A percentile compares a stretch with the other conserved stretches of the same genome.
These are phyloP conservation scores for Pleurotus salmoneostramineus DNA, from an alignment of 768 basidiomycete species.

Conservation along the genomic window DNA sequence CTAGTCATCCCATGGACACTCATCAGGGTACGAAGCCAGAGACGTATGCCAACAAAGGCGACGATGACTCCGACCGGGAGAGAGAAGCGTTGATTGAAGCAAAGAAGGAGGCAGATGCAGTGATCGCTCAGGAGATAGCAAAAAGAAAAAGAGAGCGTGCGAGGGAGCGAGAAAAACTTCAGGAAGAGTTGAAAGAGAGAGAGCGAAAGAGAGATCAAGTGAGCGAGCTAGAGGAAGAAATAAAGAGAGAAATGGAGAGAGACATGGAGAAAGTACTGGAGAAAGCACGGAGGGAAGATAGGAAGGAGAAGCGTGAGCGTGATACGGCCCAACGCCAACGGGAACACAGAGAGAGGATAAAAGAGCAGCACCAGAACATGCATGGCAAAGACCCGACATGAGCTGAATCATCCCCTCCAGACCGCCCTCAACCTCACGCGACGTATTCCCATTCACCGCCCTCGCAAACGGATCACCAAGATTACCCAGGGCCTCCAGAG, in stretches of 20 bases:
- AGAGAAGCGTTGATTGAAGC: too few relatives aligned
- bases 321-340: too few relatives aligned
- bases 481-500: background rate
- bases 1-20: background rate
- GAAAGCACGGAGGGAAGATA: too few relatives aligned
- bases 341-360: too few relatives aligned
- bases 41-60: constrained; percentile 50
- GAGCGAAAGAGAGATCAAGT: too few relatives aligned
- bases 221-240: constrained; percentile 15
- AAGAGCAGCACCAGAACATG: too few relatives aligned
- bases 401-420: constrained; percentile 8
- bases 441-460: constrained; percentile 35
- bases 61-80: constrained; percentile 43
- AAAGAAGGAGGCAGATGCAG: too few relatives aligned
- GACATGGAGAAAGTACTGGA: too few relatives aligned
- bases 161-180: too few relatives aligned
- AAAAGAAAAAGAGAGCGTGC: constrained; percentile 17
- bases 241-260: too few relatives aligned
- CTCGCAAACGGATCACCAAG: constrained; percentile 18
- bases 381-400: constrained; percentile 20
- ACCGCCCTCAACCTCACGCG: constrained; percentile 12
- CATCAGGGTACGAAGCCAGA: constrained; percentile 57
- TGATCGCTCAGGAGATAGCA: constrained; percentile 9
- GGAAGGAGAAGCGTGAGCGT: too few relatives aligned
- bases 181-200: too few relatives aligned